These are phyloP conservation scores for Rhipidocladum racemiflorum DNA, from an alignment of 176 grass and related monocot species.

Conservation along the genomic window DNA sequence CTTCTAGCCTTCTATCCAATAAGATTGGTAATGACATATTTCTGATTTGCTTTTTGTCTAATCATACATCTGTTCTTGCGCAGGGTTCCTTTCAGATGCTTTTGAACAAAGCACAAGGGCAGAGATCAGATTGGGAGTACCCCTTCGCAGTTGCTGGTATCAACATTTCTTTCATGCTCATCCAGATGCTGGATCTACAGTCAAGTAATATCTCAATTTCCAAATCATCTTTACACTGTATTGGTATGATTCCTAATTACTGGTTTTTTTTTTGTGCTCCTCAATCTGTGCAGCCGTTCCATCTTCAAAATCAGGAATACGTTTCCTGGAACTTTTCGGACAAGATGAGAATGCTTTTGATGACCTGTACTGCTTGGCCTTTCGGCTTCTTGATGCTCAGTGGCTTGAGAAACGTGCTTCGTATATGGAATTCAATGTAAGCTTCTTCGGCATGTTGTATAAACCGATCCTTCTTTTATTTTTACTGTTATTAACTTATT, in stretches of 20 bases:
- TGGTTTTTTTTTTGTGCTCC: background rate
- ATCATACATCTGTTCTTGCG: background rate
- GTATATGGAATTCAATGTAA: conserved; percentile 98
- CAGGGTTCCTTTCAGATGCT: conserved; percentile 74
- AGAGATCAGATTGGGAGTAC: conserved; percentile 89
- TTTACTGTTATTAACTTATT: background rate
- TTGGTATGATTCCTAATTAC: background rate
- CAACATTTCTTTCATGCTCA: conserved; percentile 96
- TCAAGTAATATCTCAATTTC: conserved; percentile 42
- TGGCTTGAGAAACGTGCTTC: conserved; percentile 90
- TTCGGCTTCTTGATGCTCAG: conserved; percentile 80
- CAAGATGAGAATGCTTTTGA: conserved; percentile 82
- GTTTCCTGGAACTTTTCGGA: conserved; percentile 73
- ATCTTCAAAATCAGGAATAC: conserved; percentile 62
- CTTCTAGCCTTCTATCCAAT: conserved; percentile 15
- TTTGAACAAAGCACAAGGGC: conserved; percentile 75
- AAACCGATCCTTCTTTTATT: background rate
- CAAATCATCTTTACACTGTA: background rate
- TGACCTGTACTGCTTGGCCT: conserved; percentile 84
- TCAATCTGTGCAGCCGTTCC: conserved; percentile 45
- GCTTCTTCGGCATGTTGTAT: background rate
- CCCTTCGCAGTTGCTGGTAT: conserved; percentile 94
- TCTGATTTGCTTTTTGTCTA: background rate
- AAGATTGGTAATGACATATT: background rate
- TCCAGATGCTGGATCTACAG: conserved; percentile 89